A percentile compares a stretch with the other conserved stretches of the same genome.
phyloP scores from a whole-genome alignment of 805 yeast species.

The Brettanomyces bruxellensis region DNA sequence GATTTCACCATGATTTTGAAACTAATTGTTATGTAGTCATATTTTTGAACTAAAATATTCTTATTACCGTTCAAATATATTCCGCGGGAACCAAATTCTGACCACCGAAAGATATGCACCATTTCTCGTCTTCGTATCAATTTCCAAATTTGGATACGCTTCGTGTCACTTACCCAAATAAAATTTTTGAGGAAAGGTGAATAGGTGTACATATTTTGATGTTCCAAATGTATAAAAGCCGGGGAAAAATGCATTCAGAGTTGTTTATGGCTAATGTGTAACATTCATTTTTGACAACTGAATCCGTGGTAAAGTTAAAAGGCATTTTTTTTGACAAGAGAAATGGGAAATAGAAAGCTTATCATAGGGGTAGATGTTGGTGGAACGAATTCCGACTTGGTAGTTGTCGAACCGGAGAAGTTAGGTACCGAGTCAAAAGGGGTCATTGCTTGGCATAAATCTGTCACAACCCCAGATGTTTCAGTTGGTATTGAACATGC shows the following conservation, averaged over 20 bases:
- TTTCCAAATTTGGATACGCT: too few species aligned
- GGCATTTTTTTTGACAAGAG: too few species aligned
- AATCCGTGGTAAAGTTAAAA: not conserved
- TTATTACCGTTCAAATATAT: too few species aligned
- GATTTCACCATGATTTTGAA: too few species aligned
- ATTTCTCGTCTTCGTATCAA: too few species aligned
- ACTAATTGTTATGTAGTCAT: too few species aligned
- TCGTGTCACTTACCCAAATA: not conserved
- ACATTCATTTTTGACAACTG: not conserved
- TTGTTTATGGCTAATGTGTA: not conserved
- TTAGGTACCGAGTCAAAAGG: conserved; percentile 18
- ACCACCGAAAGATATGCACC: too few species aligned
- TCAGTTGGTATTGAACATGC: conserved; percentile 34
- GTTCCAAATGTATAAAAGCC: not conserved
- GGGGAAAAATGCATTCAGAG: not conserved
- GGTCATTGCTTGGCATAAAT: conserved; percentile 33
- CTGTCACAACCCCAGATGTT: conserved; percentile 35
- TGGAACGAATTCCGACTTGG: conserved; percentile 43
- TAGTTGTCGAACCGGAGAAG: conserved; percentile 30
- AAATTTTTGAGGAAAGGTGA: not conserved
- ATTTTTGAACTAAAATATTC: too few species aligned
- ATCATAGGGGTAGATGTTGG: conserved; percentile 46
- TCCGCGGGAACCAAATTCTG: too few species aligned
- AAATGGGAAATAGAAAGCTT: not conserved
- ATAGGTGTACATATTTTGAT: not conserved